A percentile compares a stretch with the other conserved stretches of the same genome.
Conservation (phyloP, 169 alveolate species). For the Theileria annulata region DNA sequence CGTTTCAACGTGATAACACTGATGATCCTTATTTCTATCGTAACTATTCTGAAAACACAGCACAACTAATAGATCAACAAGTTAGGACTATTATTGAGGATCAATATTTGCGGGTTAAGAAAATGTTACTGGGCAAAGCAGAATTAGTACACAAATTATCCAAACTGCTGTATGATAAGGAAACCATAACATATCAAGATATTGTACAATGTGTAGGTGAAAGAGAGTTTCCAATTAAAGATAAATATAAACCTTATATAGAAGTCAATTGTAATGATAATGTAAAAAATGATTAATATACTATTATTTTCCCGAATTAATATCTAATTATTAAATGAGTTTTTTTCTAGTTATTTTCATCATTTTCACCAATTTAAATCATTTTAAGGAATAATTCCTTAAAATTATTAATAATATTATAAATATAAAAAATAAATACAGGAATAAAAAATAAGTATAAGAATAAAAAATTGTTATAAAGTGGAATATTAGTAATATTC, state of each 20-base stretch:
- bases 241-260: slow-evolving; percentile 68
- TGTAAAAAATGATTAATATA: too few species aligned
- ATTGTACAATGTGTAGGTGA: slow-evolving; percentile 83
- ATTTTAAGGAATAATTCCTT: too few species aligned
- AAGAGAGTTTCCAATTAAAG: slow-evolving; percentile 76
- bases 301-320: too few species aligned
- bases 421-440: too few species aligned
- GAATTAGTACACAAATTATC: slow-evolving; percentile 76
- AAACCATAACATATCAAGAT: slow-evolving; percentile 82
- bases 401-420: too few species aligned
- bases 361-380: too few species aligned
- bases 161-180: slow-evolving; percentile 74
- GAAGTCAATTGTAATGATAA: too few species aligned
- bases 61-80: slow-evolving; percentile 80
- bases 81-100: slow-evolving; percentile 76
- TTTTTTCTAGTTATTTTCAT: too few species aligned
- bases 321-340: too few species aligned
- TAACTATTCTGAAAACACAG: slow-evolving; percentile 83
- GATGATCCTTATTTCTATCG: slow-evolving; percentile 77
- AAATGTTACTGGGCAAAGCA: slow-evolving; percentile 73
- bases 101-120: slow-evolving; percentile 84
- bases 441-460: too few species aligned
- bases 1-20: slow-evolving; percentile 72
- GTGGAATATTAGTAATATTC: neutral
- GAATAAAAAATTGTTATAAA: too few species aligned